Conservation (phyloP, 352 stramenopile species). For the Globisporangium barbulae region DNA sequence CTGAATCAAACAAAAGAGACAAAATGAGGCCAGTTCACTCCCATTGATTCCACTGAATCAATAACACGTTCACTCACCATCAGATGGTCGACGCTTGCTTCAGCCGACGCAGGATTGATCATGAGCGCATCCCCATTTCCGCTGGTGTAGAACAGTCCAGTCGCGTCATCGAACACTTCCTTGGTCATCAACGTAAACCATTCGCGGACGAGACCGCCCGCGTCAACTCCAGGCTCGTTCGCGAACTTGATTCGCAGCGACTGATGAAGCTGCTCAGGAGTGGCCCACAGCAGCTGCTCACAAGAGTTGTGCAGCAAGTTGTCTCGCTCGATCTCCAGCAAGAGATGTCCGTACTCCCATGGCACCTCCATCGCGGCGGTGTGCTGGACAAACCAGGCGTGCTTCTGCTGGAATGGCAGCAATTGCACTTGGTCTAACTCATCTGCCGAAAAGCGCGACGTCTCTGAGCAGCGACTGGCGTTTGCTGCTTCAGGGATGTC, state of each 20-base stretch:
- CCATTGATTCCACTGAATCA: neutral
- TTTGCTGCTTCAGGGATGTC: conserved; percentile 61
- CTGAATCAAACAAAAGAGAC: conserved; percentile 24
- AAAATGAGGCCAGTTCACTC: conserved; percentile 2
- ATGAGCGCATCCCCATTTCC: conserved; percentile 77
- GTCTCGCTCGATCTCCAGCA: conserved; percentile 84
- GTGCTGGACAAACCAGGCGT: conserved; percentile 87
- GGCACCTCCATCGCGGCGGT: conserved; percentile 81
- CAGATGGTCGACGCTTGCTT: conserved; percentile 83
- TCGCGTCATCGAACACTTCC: conserved; percentile 85
- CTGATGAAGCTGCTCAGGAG: conserved; percentile 79
- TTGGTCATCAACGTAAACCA: conserved; percentile 91
- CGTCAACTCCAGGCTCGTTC: conserved; percentile 90
- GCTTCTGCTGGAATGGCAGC: conserved; percentile 85
- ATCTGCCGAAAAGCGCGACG: conserved; percentile 59
- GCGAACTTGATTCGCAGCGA: conserved; percentile 89
- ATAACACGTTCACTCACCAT: conserved; percentile 41
- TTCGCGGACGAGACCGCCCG: conserved; percentile 86
- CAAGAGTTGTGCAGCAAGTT: conserved; percentile 90
- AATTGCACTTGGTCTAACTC: conserved; percentile 66
- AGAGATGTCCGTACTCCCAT: conserved; percentile 84
- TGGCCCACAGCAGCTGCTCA: conserved; percentile 82
- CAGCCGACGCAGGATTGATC: conserved; percentile 79
- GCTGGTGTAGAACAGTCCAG: conserved; percentile 76
- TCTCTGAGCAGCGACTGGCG: conserved; percentile 55